phyloP scores from a whole-genome alignment of 1,284 basidiomycete genomes.

The Cryptococcus floricola region DNA sequence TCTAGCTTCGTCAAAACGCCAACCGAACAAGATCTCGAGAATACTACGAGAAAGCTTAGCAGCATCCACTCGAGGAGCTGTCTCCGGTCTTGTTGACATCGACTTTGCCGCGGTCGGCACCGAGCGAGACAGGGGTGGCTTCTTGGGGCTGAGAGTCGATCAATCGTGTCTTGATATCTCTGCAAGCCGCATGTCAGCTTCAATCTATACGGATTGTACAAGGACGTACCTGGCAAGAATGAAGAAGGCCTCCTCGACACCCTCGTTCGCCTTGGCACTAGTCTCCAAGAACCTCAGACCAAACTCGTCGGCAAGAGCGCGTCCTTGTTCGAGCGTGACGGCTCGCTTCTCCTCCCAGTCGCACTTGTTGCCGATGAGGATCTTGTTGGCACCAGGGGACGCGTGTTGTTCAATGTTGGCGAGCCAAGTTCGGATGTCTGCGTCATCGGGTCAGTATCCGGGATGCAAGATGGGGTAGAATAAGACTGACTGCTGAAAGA shows the following conservation, averaged over 20 bases:
- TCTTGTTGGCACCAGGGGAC: slow-evolving; percentile 98
- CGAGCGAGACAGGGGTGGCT: slow-evolving; percentile 34
- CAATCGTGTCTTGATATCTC: slow-evolving; percentile 93
- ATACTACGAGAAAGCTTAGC: slow-evolving; percentile 8
- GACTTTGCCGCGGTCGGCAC: slow-evolving; percentile 34
- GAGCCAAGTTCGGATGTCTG: slow-evolving; percentile 90
- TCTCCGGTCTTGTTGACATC: slow-evolving; percentile 37
- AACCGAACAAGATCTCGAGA: neutral
- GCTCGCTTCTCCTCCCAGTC: slow-evolving; percentile 97
- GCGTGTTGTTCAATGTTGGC: slow-evolving; percentile 98
- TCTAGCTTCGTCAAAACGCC: neutral
- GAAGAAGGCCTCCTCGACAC: slow-evolving; percentile 99
- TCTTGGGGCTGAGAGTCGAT: slow-evolving; percentile 88
- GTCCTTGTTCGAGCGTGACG: slow-evolving; percentile 67
- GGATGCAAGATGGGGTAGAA: neutral
- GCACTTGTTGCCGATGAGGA: slow-evolving; percentile 97
- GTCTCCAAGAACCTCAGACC: slow-evolving; percentile 98
- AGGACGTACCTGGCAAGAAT: slow-evolving; percentile 82
- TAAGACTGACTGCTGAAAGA: slow-evolving; percentile 84
- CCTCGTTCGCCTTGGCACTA: slow-evolving; percentile 93
- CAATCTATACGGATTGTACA: neutral
- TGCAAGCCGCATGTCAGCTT: slow-evolving; percentile 44
- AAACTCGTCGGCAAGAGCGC: slow-evolving; percentile 71
- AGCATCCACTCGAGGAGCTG: slow-evolving; percentile 36
- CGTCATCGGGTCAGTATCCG: slow-evolving; percentile 8